Evolutionary conservation across 2,329 filamentous ascomycete genomes (phyloP).

Genomic region (Alternaria angustiovoidea): DNA sequence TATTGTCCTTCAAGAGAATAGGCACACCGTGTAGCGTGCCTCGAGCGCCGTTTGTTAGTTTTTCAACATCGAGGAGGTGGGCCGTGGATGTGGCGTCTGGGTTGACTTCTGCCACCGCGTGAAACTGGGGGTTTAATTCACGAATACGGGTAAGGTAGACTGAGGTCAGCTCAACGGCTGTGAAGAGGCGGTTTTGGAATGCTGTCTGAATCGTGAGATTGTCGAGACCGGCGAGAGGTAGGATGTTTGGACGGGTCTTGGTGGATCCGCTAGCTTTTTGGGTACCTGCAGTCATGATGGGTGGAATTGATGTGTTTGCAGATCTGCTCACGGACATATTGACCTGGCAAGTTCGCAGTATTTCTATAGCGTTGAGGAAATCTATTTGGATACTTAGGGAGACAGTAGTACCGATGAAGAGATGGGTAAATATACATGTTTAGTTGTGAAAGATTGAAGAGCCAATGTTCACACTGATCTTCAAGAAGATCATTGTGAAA

Average conservation of each 20-base stretch:
- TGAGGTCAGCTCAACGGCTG: constrained; percentile 1
- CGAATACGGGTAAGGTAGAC: constrained; percentile 64
- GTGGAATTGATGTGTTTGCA: not conserved
- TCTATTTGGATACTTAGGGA: not conserved
- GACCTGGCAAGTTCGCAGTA: not conserved
- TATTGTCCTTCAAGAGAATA: constrained; percentile 69
- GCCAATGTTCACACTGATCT: not conserved
- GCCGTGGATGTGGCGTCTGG: constrained; percentile 57
- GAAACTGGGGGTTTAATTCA: constrained; percentile 62
- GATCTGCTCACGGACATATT: not conserved
- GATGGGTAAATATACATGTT: not conserved
- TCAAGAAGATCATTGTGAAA: not conserved
- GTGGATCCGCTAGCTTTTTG: not conserved
- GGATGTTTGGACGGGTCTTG: not conserved
- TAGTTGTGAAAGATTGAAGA: not conserved
- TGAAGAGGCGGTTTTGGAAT: not conserved
- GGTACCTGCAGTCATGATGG: not conserved
- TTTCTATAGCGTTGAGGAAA: not conserved
- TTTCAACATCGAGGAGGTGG: constrained; percentile 55
- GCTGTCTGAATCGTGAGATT: not conserved
- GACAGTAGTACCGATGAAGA: not conserved
- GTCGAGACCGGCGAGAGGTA: not conserved
- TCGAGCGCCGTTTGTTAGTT: constrained; percentile 55
- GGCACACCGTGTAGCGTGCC: constrained; percentile 67
- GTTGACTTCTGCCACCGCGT: constrained; percentile 62